phyloP scores from a whole-genome alignment of 2,329 filamentous ascomycete genomes.

The Sporothrix variecibatus region DNA sequence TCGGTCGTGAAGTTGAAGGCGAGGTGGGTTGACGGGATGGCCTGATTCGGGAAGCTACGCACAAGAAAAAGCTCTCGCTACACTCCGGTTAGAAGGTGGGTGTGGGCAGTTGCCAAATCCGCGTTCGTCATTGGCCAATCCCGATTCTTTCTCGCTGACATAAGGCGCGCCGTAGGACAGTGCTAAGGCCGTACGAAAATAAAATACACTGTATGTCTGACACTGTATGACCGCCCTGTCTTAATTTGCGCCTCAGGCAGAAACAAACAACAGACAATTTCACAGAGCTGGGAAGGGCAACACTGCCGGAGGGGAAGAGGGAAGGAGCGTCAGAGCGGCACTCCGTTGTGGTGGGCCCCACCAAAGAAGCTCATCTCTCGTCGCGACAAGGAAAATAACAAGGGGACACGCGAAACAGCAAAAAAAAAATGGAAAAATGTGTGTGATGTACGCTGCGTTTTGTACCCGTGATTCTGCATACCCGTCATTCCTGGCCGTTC shows the following conservation, averaged over 20 bases:
- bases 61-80: constrained; percentile 28
- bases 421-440: background rate
- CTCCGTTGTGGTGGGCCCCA: background rate
- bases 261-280: background rate
- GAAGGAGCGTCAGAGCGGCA: background rate
- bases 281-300: constrained; percentile 4
- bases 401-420: background rate
- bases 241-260: constrained; percentile 23
- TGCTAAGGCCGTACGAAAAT: background rate
- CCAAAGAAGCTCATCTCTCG: constrained; percentile 6
- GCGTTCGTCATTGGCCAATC: constrained; percentile 28
- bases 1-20: constrained; percentile 11
- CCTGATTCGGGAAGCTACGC: constrained; percentile 29
- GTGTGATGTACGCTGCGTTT: background rate
- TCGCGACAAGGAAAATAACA: constrained; percentile 10
- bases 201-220: background rate
- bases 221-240: background rate
- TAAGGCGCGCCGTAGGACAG: constrained; percentile 15
- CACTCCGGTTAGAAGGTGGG: constrained; percentile 23
- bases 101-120: constrained; percentile 26
- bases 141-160: constrained; percentile 24
- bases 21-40: constrained; percentile 21
- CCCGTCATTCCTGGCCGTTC: background rate
- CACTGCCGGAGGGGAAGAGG: background rate
- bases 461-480: background rate